Evolutionary conservation across 1,284 basidiomycete species (phyloP).

Genomic region (Tilletia walkeri): DNA sequence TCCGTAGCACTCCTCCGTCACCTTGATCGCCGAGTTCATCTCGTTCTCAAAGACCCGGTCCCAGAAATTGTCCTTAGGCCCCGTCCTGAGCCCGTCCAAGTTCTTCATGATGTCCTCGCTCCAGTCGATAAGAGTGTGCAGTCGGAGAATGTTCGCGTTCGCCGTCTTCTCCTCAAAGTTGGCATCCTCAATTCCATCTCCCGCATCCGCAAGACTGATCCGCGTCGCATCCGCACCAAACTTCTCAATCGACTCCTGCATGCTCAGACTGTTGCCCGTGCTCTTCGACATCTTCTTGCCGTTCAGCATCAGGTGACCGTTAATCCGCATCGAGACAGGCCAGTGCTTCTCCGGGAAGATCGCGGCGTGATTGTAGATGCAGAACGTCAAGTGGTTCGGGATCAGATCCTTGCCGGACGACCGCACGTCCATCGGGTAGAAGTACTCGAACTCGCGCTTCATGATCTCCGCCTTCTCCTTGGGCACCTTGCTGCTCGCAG

Average conservation of each 20-base stretch:
- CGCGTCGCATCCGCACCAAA: conserved; percentile 92
- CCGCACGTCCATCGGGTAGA: conserved; percentile 97
- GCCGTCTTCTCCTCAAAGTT: conserved; percentile 99
- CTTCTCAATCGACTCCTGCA: conserved; percentile 59
- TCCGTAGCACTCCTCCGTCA: conserved; percentile 63
- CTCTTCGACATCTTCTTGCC: conserved; percentile 99
- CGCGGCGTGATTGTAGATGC: conserved; percentile 89
- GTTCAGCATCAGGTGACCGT: conserved; percentile 96
- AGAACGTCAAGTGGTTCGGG: conserved; percentile 93
- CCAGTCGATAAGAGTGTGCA: conserved; percentile 89
- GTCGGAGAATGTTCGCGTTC: conserved; percentile 91
- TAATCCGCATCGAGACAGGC: conserved; percentile 87
- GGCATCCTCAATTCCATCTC: conserved; percentile 93
- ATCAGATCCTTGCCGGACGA: conserved; percentile 99
- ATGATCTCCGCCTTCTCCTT: conserved; percentile 77
- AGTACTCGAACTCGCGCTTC: conserved; percentile 91
- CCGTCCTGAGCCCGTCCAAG: conserved; percentile 67
- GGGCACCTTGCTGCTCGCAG: conserved; percentile 65
- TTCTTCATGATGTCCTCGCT: conserved; percentile 75
- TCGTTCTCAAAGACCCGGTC: conserved; percentile 90
- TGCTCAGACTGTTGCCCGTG: conserved; percentile 65
- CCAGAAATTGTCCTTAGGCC: conserved; percentile 55
- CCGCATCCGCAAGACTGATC: conserved; percentile 89
- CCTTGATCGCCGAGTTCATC: conserved; percentile 78
- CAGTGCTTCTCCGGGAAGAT: conserved; percentile 91